phyloP scores from a whole-genome alignment of 176 grass and related monocot species.

The Hordeum vulgare region DNA sequence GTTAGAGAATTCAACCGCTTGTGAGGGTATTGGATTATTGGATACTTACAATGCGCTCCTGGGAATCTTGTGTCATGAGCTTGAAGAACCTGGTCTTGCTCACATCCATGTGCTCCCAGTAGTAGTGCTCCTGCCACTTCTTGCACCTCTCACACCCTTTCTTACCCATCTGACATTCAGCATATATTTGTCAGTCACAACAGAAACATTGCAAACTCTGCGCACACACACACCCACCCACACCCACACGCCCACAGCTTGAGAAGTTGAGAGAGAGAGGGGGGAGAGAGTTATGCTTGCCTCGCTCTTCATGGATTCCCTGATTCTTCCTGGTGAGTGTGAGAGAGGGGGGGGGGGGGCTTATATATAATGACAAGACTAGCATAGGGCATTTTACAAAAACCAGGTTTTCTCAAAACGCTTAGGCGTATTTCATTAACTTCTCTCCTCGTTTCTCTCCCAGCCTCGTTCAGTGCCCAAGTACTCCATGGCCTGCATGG shows the following conservation, averaged over 20 bases:
- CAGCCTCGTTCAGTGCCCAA: too few relatives aligned
- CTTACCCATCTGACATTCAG: neutral
- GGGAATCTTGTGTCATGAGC: constrained; percentile 23
- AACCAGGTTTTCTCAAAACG: too few relatives aligned
- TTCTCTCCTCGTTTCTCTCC: too few relatives aligned
- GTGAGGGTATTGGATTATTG: neutral
- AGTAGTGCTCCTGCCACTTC: constrained; percentile 35
- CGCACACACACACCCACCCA: neutral
- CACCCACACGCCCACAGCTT: neutral
- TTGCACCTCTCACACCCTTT: constrained; percentile 23
- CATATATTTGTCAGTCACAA: neutral
- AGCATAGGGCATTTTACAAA: too few relatives aligned
- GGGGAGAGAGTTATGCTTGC: neutral
- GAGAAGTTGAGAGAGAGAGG: neutral
- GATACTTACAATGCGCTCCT: constrained; percentile 27
- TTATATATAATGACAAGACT: too few relatives aligned
- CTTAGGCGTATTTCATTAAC: too few relatives aligned
- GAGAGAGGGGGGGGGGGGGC: too few relatives aligned
- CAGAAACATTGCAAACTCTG: neutral
- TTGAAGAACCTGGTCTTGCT: constrained; percentile 27
- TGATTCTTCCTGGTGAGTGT: neutral
- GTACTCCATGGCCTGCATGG: too few relatives aligned
- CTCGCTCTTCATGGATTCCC: neutral
- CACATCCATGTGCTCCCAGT: constrained; percentile 39
- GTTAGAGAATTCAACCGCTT: too few relatives aligned